These are phyloP conservation scores for Microcyclosporella mali DNA, from an alignment of 2,329 filamentous ascomycete species.

Conservation along the genomic window DNA sequence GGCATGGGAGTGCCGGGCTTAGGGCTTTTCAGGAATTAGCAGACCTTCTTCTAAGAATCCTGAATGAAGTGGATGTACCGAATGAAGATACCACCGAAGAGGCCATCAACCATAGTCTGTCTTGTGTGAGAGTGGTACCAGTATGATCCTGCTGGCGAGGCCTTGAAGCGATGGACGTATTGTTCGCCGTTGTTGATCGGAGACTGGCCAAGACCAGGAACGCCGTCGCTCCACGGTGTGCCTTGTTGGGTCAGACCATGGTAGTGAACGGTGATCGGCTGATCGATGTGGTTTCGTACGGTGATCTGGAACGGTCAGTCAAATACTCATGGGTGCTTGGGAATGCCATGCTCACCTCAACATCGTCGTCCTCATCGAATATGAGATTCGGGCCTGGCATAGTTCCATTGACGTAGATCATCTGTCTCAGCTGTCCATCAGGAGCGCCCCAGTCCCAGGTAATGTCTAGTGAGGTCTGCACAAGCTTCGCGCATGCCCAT, in stretches of 20 bases:
- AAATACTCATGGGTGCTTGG: too few relatives aligned
- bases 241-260: constrained; percentile 16
- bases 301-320: too few relatives aligned
- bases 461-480: not conserved
- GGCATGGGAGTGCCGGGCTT: not conserved
- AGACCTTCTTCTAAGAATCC: too few relatives aligned
- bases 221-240: constrained; percentile 21
- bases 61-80: too few relatives aligned
- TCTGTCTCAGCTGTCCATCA: not conserved
- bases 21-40: too few relatives aligned
- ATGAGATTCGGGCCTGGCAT: not conserved
- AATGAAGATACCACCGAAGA: constrained; percentile 16
- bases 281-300: constrained; percentile 1
- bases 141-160: constrained; percentile 12
- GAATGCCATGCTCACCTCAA: too few relatives aligned
- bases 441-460: not conserved
- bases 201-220: constrained; percentile 17
- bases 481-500: not conserved
- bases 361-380: not conserved
- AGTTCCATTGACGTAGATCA: not conserved
- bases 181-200: constrained; percentile 15
- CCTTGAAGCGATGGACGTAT: constrained; percentile 16
- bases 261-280: constrained; percentile 17
- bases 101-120: constrained; percentile 11
- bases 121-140: constrained; percentile 17